phyloP scores from a whole-genome alignment of 352 stramenopile genomes.

The Elongisporangium anandrum region DNA sequence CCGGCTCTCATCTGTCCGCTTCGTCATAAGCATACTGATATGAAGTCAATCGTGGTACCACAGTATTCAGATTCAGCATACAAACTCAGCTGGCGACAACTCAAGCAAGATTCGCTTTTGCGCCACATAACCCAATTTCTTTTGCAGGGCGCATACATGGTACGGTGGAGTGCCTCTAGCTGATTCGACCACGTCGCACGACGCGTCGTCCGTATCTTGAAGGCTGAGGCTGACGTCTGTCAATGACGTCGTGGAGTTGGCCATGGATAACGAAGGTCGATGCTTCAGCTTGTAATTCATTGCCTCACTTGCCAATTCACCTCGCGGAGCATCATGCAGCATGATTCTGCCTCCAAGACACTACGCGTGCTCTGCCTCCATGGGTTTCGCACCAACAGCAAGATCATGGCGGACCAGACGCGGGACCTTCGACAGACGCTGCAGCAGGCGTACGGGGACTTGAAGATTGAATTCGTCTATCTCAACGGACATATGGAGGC shows the following conservation, averaged over 20 bases:
- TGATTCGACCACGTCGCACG: too few species aligned
- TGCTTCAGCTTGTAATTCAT: neutral
- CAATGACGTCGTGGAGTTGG: neutral
- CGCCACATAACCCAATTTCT: too few species aligned
- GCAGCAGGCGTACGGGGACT: slow-evolving; percentile 15
- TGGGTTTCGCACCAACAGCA: slow-evolving; percentile 43
- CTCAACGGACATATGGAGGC: slow-evolving; percentile 29
- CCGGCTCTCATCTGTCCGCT: too few species aligned
- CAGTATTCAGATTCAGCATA: too few species aligned
- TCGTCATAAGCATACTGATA: too few species aligned
- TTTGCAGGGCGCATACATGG: too few species aligned
- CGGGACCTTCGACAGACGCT: slow-evolving; percentile 27
- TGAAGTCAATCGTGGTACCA: too few species aligned
- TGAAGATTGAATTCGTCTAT: slow-evolving; percentile 40
- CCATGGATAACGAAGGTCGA: neutral
- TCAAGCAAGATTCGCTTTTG: too few species aligned
- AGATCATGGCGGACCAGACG: slow-evolving; percentile 46
- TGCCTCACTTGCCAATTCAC: neutral
- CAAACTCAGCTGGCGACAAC: too few species aligned
- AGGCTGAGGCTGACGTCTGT: neutral
- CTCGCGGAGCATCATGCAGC: neutral
- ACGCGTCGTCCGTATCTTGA: too few species aligned
- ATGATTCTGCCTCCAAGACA: slow-evolving; percentile 8
- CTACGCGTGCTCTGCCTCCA: slow-evolving; percentile 50
- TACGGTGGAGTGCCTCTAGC: too few species aligned